Percentiles rank a stretch among this genome's conserved stretches.
Conservation (phyloP, 2,329 filamentous ascomycete species). For the Fusarium solani-melongenae region DNA sequence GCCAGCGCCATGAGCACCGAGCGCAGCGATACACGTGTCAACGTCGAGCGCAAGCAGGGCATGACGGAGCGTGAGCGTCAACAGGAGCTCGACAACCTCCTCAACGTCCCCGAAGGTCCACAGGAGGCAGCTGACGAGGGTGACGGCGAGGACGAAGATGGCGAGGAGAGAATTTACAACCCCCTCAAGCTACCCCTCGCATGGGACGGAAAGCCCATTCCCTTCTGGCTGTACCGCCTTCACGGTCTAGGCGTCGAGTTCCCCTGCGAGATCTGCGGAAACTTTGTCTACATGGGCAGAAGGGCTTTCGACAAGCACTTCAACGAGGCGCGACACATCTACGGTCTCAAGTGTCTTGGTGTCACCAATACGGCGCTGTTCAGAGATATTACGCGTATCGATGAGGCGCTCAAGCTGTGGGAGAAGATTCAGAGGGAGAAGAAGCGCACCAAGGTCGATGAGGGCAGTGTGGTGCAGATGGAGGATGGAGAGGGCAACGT, state of each 20-base stretch:
- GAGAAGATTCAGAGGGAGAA: slow-evolving; percentile 91
- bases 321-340: slow-evolving; percentile 91
- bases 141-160: slow-evolving; percentile 78
- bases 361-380: slow-evolving; percentile 93
- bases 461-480: slow-evolving; percentile 95
- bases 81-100: slow-evolving; percentile 90
- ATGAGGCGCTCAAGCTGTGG: slow-evolving; percentile 89
- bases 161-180: slow-evolving; percentile 93
- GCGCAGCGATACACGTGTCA: slow-evolving; percentile 88
- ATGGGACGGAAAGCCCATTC: slow-evolving; percentile 99
- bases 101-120: slow-evolving; percentile 56
- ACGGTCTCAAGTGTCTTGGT: slow-evolving; percentile 92
- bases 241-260: slow-evolving; percentile 97
- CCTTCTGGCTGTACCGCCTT: slow-evolving; percentile 98
- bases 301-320: slow-evolving; percentile 99
- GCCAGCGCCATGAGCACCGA: slow-evolving; percentile 86
- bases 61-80: slow-evolving; percentile 98
- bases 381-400: slow-evolving; percentile 91
- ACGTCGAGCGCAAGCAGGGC: slow-evolving; percentile 94
- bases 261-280: slow-evolving; percentile 95
- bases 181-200: slow-evolving; percentile 94
- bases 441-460: slow-evolving; percentile 79
- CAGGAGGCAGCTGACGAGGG: slow-evolving; percentile 60
- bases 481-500: slow-evolving; percentile 97
- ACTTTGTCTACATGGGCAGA: slow-evolving; percentile 98